Percentiles rank a stretch among this genome's conserved stretches.
phyloP scores from a whole-genome alignment of 75 land plant species.

The Gnetum montanum region DNA sequence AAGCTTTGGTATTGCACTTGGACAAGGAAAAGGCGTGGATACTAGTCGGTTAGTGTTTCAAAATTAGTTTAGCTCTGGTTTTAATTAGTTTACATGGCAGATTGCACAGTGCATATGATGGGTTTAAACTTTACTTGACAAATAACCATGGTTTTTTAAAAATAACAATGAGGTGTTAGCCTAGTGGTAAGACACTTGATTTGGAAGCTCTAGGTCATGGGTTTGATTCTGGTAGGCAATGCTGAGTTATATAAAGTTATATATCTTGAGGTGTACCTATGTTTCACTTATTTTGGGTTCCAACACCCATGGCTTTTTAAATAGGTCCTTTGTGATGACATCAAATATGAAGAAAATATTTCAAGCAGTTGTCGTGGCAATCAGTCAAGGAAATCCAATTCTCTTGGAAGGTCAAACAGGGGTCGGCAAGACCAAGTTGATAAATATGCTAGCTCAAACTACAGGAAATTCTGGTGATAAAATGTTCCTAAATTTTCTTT shows the following conservation, averaged over 20 bases:
- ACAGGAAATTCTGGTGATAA: slow-evolving; percentile 71
- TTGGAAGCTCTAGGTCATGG: too few species aligned
- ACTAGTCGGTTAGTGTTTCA: slow-evolving; percentile 9
- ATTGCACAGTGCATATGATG: neutral
- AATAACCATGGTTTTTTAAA: too few species aligned
- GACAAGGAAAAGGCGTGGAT: slow-evolving; percentile 14
- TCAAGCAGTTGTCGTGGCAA: slow-evolving; percentile 63
- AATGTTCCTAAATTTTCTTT: neutral
- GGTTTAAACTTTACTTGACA: neutral
- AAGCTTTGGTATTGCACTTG: slow-evolving; percentile 38
- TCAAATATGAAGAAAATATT: slow-evolving; percentile 47
- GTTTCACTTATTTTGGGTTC: too few species aligned
- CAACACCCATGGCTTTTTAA: too few species aligned
- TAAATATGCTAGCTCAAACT: slow-evolving; percentile 48
- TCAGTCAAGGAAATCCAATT: slow-evolving; percentile 75
- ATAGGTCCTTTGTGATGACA: slow-evolving; percentile 54
- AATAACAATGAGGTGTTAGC: too few species aligned
- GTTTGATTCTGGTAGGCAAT: too few species aligned
- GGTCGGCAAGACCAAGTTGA: slow-evolving; percentile 76
- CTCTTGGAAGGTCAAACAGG: slow-evolving; percentile 91
- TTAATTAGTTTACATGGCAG: neutral
- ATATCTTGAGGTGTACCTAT: too few species aligned
- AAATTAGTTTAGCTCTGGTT: neutral
- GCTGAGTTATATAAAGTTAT: too few species aligned
- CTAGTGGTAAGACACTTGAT: too few species aligned